These are phyloP conservation scores for Macrophomina phaseolina DNA, from an alignment of 2,329 filamentous ascomycete species.

Conservation along the genomic window DNA sequence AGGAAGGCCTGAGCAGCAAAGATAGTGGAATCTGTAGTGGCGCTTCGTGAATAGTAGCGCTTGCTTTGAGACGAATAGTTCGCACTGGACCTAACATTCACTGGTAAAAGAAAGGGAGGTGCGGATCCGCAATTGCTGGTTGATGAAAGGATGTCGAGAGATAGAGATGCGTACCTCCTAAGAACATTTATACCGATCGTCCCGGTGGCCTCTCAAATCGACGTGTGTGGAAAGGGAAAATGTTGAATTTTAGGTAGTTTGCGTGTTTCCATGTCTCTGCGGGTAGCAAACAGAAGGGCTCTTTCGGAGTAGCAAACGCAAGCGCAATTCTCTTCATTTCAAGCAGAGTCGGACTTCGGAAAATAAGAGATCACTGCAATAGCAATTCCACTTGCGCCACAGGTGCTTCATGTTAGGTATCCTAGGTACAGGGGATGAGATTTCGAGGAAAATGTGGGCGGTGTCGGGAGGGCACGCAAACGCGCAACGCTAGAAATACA, in stretches of 20 bases:
- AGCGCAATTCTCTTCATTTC: conserved; percentile 17
- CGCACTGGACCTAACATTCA: too few species aligned
- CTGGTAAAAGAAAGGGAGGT: background rate
- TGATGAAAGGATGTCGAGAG: background rate
- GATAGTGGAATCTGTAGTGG: too few species aligned
- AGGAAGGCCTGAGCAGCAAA: too few species aligned
- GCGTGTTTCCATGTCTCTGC: background rate
- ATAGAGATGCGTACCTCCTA: background rate
- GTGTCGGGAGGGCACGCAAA: conserved; percentile 16
- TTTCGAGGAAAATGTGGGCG: conserved; percentile 3
- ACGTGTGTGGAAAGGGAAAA: background rate
- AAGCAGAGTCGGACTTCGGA: background rate
- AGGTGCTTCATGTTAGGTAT: conserved; percentile 26
- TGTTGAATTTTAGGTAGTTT: conserved; percentile 8
- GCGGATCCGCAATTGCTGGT: background rate
- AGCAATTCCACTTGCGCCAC: conserved; percentile 24
- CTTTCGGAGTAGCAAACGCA: conserved; percentile 11
- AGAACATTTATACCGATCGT: conserved; percentile 7
- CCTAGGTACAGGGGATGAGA: conserved; percentile 25
- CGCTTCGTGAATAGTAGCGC: background rate
- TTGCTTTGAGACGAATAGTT: background rate
- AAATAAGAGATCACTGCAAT: conserved; percentile 7
- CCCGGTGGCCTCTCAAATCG: background rate
- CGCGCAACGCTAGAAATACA: conserved; percentile 27
- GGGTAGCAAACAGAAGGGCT: conserved; percentile 15